These are phyloP conservation scores for Plasmodium gallinaceum DNA, from an alignment of 169 alveolate species.

Conservation along the genomic window DNA sequence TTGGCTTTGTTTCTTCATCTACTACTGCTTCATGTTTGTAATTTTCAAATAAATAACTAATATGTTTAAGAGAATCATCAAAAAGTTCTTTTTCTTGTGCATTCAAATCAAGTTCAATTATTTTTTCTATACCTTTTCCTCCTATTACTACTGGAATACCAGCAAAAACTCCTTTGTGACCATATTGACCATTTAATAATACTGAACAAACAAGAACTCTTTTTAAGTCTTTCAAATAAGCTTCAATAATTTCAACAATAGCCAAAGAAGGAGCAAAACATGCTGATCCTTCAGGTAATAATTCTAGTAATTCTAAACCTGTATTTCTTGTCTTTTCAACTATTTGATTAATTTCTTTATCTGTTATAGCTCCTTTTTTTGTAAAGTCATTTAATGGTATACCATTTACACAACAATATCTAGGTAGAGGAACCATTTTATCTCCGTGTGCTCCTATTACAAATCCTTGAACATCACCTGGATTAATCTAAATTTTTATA, in stretches of 20 bases:
- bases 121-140: constrained; percentile 84
- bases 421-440: constrained; percentile 83
- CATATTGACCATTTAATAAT: constrained; percentile 82
- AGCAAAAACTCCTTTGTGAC: constrained; percentile 83
- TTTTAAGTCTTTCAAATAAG: constrained; percentile 83
- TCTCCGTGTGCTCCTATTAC: constrained; percentile 89
- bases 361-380: constrained; percentile 80
- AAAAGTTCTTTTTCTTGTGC: constrained; percentile 80
- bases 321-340: constrained; percentile 84
- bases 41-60: constrained; percentile 66
- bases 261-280: constrained; percentile 88
- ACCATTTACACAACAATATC: constrained; percentile 84
- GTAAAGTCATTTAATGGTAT: constrained; percentile 84
- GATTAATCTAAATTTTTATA: constrained; percentile 59
- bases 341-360: constrained; percentile 80
- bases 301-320: constrained; percentile 82
- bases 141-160: constrained; percentile 87
- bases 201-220: constrained; percentile 86
- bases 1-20: constrained; percentile 58
- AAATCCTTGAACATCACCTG: constrained; percentile 85
- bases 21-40: constrained; percentile 70
- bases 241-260: constrained; percentile 83
- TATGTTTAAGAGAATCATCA: constrained; percentile 77
- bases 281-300: constrained; percentile 82
- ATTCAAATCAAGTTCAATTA: constrained; percentile 81